Base-by-base conservation (phyloP, 2,329 filamentous ascomycete species). In the Chrysoporthe puriensis region DNA sequence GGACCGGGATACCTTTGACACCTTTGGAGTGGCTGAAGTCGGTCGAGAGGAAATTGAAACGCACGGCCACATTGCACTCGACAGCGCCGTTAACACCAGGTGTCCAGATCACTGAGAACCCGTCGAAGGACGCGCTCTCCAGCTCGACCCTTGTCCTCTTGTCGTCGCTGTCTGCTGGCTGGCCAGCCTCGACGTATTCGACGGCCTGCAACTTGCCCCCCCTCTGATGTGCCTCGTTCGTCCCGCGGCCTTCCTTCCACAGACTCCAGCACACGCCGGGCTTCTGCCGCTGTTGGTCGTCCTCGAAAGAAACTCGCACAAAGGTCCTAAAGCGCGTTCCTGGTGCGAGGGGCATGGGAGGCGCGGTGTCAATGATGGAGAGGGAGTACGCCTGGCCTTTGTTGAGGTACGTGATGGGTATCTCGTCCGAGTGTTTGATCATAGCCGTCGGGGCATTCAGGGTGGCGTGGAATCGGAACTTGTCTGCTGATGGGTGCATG, bases 21-120 rank as follows among this genome's bases (percentile, higher is more conserved):
- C 96, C 96, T 76, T 99, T 99, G 11, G 96, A 98, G 76, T 98
- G 96, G 78, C 95, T 98, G 77, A 98, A 99, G 77, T 99, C 96
- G 9, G 96, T 99, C 0, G 96, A 99, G 0, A 99, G 84, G 76
- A 99, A 99, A 80, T 99, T 99, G 84, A 98, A 99, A 58, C 96
- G 92, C 14, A 98, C 93, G 9, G 94, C 91, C 66, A 99, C 88
- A 61, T 89, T 92, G 77, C 94, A 96, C 73, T 97, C 94, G 3
- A 91, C 83, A 0, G 82, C 79, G 0, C 90, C 89, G 61, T 89
- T 90, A 54, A 86, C 79, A 4, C 89, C 90, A 0, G 93, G 91
- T 0, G 90, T 92, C 95, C 95, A 98, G 6, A 90, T 87, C 4
- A 98, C 93, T 7, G 91, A 95, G 77, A 98, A 98, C 0, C 95